Evolutionary conservation across 2,329 filamentous ascomycete genomes (phyloP), one percentile per base, ranked within the genome.

Genomic region (Paecilomyces niveus): DNA sequence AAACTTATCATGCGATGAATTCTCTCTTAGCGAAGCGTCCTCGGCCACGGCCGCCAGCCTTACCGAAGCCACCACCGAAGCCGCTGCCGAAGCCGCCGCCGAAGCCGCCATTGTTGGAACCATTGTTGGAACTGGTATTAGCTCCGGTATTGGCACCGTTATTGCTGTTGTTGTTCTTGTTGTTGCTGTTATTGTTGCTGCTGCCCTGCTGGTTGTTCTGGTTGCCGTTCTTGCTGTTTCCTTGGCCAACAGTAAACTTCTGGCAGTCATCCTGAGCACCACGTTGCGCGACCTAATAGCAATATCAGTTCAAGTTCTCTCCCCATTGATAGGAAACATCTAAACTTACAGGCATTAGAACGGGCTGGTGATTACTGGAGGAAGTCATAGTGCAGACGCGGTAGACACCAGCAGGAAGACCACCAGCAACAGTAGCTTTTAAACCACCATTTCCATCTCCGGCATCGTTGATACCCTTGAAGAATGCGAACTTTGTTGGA

Each of bases 391-490:
- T 81, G 67, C 81, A 83, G 50, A 78, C 78, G 55, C 81, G 75
- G 68, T 83, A 83, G 60, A 68, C 65, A 3, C 81, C 82, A 31
- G 69, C 69, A 9, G 78, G 75, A 22, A 83, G 73, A 24, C 81
- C 81, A 1, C 71, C 77, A 0, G 69, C 66, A 7, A 83, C 78
- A 26, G 68, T 64, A 24, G 80, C 77, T 56, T 68, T 67, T 39
- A 83, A 72, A n/a, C 71, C 64, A 6, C 80, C 81, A 5, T 78
- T 67, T 9, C 76, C 75, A 59, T 82, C 72, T 39, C 78, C 81
- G 22, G 66, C 72, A 61, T 83, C 78, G 63, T 84, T 82, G 65
- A 85, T 77, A 58, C 82, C 82, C 72, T 83, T 83, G 77, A 85
- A 85, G 71, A 83, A 84, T 24, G 73, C 79, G 67, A 84, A 84